phyloP scores from a whole-genome alignment of 345 rosid species.

The Citrus medica region DNA sequence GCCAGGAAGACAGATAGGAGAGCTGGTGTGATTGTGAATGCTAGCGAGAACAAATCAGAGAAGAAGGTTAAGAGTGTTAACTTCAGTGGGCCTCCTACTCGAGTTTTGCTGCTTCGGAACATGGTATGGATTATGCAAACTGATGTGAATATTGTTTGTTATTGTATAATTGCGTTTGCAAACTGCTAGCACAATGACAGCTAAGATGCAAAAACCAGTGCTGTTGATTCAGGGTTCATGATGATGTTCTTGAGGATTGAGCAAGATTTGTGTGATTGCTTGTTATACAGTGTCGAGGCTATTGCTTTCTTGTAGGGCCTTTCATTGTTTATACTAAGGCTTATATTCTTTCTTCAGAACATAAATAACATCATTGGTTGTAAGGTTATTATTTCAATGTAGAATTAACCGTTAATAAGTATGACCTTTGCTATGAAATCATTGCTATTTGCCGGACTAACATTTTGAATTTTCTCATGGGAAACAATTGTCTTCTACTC shows the following conservation, averaged over 20 bases:
- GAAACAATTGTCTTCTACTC: background rate
- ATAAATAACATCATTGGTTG: too few relatives aligned
- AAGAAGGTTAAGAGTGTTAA: conserved; percentile 92
- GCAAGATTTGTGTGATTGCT: background rate
- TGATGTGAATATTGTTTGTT: background rate
- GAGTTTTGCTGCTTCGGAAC: conserved; percentile 82
- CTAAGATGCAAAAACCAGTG: background rate
- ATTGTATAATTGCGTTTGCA: background rate
- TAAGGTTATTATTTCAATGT: too few relatives aligned
- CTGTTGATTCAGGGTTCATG: background rate
- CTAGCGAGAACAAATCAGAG: conserved; percentile 69
- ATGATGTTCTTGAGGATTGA: background rate
- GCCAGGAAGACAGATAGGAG: conserved; percentile 97
- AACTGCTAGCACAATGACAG: background rate
- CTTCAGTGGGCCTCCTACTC: conserved; percentile 80
- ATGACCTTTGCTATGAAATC: background rate
- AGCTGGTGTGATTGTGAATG: conserved; percentile 97
- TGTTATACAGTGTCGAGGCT: background rate
- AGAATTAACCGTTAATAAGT: too few relatives aligned
- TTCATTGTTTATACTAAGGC: background rate
- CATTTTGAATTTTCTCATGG: background rate
- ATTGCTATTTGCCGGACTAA: background rate
- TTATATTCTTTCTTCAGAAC: too few relatives aligned
- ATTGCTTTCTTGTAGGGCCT: background rate
- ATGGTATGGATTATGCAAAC: conserved; percentile 51